Percentiles rank a stretch among this genome's conserved stretches.
Evolutionary conservation across 2,329 filamentous ascomycete genomes (phyloP).

Genomic region (Dactylellina leptospora): DNA sequence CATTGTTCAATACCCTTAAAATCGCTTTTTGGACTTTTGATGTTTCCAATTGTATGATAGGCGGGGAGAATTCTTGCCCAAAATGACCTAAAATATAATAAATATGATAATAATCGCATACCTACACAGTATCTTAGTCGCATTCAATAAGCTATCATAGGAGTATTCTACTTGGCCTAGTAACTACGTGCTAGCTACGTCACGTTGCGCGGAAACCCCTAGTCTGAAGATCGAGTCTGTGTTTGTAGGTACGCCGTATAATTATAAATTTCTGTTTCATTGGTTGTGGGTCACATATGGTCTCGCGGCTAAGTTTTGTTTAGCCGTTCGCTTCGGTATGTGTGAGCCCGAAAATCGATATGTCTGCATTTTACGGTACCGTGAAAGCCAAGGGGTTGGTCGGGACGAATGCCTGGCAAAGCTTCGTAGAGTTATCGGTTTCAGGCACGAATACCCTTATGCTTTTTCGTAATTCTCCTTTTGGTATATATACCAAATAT

Average conservation of each 20-base stretch:
- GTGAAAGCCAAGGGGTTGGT: background rate
- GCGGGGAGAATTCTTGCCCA: background rate
- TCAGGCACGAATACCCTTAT: constrained; percentile 22
- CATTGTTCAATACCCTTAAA: background rate
- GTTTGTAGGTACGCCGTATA: no score
- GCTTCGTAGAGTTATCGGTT: constrained; percentile 8
- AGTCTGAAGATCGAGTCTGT: no score
- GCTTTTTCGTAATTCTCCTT: background rate
- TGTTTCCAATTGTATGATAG: background rate
- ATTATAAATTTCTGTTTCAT: no score
- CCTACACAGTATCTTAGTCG: background rate
- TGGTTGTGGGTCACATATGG: no score
- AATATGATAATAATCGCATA: background rate
- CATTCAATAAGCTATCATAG: background rate
- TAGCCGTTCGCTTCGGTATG: constrained; percentile 45
- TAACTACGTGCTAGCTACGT: background rate
- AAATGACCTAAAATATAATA: background rate
- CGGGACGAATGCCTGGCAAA: background rate
- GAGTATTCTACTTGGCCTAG: background rate
- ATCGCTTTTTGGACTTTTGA: background rate
- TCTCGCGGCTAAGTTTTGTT: constrained; percentile 9
- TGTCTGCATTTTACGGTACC: constrained; percentile 8
- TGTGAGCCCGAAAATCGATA: constrained; percentile 11
- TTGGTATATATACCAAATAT: background rate
- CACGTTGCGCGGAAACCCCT: background rate